These are phyloP conservation scores for Phialocephala sp. DNA, from an alignment of 2,329 filamentous ascomycete genomes.

Conservation along the genomic window DNA sequence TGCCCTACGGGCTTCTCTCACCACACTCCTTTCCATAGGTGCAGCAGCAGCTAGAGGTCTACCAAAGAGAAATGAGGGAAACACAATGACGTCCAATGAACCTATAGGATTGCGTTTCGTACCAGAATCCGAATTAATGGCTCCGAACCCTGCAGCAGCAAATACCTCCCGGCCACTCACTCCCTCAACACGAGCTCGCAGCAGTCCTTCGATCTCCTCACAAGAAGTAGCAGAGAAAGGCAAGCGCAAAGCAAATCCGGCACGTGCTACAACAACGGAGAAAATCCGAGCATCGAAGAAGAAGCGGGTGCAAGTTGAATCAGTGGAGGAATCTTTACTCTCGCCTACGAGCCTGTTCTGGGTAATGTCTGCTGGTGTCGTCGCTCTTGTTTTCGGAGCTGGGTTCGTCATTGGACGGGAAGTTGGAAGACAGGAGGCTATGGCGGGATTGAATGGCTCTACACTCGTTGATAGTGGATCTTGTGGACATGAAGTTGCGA, in stretches of 20 bases:
- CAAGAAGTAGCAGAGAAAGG: constrained; percentile 49
- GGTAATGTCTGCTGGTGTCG: constrained; percentile 69
- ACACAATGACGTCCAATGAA: constrained; percentile 32
- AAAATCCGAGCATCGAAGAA: constrained; percentile 55
- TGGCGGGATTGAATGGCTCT: constrained; percentile 36
- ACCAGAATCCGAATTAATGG: constrained; percentile 64
- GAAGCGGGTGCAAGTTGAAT: constrained; percentile 47
- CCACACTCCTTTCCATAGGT: constrained; percentile 91
- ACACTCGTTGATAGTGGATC: constrained; percentile 27
- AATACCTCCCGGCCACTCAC: constrained; percentile 38
- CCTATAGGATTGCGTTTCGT: constrained; percentile 62
- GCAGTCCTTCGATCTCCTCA: constrained; percentile 34
- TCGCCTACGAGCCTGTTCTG: constrained; percentile 67
- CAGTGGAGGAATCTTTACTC: constrained; percentile 49
- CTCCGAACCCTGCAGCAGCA: constrained; percentile 37
- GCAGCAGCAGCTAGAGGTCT: constrained; percentile 87
- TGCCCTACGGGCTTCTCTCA: constrained; percentile 89
- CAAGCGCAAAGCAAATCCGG: constrained; percentile 52
- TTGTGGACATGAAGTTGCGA: constrained; percentile 38
- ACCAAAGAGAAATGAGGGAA: constrained; percentile 60
- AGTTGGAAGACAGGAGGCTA: constrained; percentile 64
- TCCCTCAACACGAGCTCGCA: constrained; percentile 34
- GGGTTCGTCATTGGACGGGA: constrained; percentile 72
- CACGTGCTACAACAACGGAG: constrained; percentile 30
- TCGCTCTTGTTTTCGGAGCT: constrained; percentile 71